Evolutionary conservation across 2,329 filamentous ascomycete genomes (phyloP), one percentile per base, ranked within the genome.

Genomic region (Penicillium concentricum): DNA sequence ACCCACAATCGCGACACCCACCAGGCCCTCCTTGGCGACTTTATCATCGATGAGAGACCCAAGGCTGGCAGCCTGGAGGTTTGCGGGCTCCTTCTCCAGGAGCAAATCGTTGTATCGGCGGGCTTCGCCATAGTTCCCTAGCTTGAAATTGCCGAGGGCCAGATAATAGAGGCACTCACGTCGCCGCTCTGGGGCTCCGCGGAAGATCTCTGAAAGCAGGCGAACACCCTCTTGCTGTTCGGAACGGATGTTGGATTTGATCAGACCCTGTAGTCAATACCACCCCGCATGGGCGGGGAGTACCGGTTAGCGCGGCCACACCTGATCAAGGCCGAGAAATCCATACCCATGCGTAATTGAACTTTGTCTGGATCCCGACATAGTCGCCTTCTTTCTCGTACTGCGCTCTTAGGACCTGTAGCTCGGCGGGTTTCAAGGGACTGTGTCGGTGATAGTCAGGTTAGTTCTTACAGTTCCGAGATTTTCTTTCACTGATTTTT

Each of bases 101-200:
- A 99, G 81, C 48, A 93, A 82, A 71, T 97, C 93, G 75, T 99
- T 99, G 79, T 97, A 97, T 71, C 91, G 84, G 69, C 93, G 84
- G 58, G 93, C 93, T 73, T 99, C 94, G 59, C 88, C 92, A 76
- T 97, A 99, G 82, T 97, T 97, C 60, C 92, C 93, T 45, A 99
- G 86, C 81, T 97, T 97, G 84, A 93, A 97, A 82, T 97, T 96
- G 61, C 94, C 94, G 32, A 99, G 85, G 26, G 91, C 94, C 52
- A 99, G 87, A 78, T 99, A 99, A 82, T 97, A 99, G 60, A 99
- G 89, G 72, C 94, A 99, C 83, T 99, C 94, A 70, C 94, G 88
- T 71, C 94, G 88, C 67, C 94, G 90, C 76, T 97, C 94, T 64
- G 91, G 92, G 35, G 91, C 89, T 57, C 88, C 87, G 72, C 93